phyloP scores from a whole-genome alignment of 495 filamentous ascomycete genomes.

The Polyplosphaeria fusca region DNA sequence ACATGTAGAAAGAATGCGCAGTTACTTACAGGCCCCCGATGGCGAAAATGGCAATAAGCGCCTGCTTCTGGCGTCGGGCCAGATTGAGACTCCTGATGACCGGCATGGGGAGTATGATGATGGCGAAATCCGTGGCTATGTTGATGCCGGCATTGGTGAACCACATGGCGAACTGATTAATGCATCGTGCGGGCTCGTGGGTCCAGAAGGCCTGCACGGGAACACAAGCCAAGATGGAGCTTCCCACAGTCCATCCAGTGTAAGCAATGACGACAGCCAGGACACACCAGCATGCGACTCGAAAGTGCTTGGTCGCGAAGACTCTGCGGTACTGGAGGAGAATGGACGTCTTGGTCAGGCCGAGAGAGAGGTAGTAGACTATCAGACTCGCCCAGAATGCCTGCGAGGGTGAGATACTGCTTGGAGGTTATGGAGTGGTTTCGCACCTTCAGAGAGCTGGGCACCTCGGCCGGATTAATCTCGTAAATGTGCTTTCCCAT shows the following conservation, averaged over 20 bases:
- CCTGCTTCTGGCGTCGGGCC: constrained; percentile 32
- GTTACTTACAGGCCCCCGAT: constrained; percentile 37
- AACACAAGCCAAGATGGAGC: constrained; percentile 37
- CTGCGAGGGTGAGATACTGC: constrained; percentile 18
- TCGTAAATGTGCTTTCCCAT: constrained; percentile 28
- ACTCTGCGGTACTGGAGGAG: constrained; percentile 36
- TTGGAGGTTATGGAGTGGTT: neutral
- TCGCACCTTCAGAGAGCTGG: constrained; percentile 22
- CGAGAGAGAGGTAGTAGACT: constrained; percentile 33
- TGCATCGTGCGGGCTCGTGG: constrained; percentile 35
- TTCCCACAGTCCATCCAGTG: constrained; percentile 33
- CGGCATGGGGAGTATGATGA: constrained; percentile 43
- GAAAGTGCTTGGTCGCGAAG: constrained; percentile 27
- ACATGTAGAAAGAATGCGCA: neutral
- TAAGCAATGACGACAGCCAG: constrained; percentile 30
- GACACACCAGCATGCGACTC: constrained; percentile 23
- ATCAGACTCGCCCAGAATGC: constrained; percentile 33
- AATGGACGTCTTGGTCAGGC: constrained; percentile 35
- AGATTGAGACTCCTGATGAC: constrained; percentile 33
- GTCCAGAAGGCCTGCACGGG: constrained; percentile 44
- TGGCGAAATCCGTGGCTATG: constrained; percentile 51
- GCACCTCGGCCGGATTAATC: constrained; percentile 1
- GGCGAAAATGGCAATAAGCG: constrained; percentile 35
- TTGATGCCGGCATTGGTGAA: constrained; percentile 52
- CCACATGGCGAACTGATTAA: constrained; percentile 48